Base-by-base conservation (phyloP, 345 rosid genomes). In the Anastatica hierochuntica region DNA sequence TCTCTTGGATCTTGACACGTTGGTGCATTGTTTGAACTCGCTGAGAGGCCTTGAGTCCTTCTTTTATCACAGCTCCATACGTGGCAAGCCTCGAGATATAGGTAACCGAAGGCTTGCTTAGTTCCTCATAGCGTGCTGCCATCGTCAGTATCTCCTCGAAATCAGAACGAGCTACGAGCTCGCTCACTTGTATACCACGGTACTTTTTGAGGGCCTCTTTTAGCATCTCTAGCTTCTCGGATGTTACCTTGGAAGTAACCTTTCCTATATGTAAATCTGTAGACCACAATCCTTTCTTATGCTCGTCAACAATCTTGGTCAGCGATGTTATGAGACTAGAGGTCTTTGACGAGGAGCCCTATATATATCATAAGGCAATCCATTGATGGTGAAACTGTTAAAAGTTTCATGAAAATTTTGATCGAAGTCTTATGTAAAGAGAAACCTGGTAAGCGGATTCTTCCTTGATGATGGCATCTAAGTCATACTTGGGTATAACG, bases 251-350 rank as follows among this genome's bases (percentile, higher is more conserved):
- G 1, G 43, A 6, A 1, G 53, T 6, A 33, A 14, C n/a, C 30
- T n/a, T 17, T 37, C 46, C 55, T 36, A 29, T 24, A n/a, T n/a
- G n/a, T 34, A 31, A 27, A 1, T 7, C 18, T 20, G 44, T 21
- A 2, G 39, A 12, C 43, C 50, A 34, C 13, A 17, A 12, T 62
- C n/a, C 8, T 16, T 11, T 17, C 21, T 4, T 51, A 10, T 51
- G 46, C 1, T 6, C n/a, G 6, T 52, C 52, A 34, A 52, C 53
- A 7, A 62, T 52, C 35, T 43, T 0, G 6, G 14, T 34, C 14
- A 62, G 44, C 8, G 59, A 62, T 21, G 44, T 21, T 12, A 12
- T 6, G 39, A 62, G 53, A 43, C 67, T 62, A 8, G 67, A 39
- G 48, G 64, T 43, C 43, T 42, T 40, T 30, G 58, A 33, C 29